These are phyloP conservation scores for Pseudogymnoascus verrucosus DNA, from an alignment of 2,329 filamentous ascomycete genomes.

Conservation along the genomic window DNA sequence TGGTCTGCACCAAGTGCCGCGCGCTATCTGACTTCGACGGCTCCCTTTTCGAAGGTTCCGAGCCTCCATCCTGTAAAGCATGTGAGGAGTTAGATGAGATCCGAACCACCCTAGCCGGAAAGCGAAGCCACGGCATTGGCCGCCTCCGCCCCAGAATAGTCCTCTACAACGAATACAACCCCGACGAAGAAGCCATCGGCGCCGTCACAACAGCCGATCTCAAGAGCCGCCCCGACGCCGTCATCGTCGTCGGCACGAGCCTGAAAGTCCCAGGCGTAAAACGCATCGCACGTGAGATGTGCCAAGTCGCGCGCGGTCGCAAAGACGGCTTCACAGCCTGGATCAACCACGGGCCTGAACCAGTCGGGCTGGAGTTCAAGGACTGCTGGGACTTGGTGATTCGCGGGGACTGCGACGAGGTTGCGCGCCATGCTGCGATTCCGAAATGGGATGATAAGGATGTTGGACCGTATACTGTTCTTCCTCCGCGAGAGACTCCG, in stretches of 20 bases:
- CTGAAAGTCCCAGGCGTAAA: conserved; percentile 91
- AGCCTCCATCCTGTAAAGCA: conserved; percentile 68
- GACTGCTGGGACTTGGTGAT: conserved; percentile 92
- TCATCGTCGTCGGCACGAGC: conserved; percentile 92
- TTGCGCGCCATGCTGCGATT: conserved; percentile 64
- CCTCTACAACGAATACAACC: conserved; percentile 94
- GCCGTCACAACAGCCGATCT: conserved; percentile 82
- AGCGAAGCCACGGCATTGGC: conserved; percentile 89
- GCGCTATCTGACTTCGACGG: conserved; percentile 68
- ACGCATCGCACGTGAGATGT: conserved; percentile 84
- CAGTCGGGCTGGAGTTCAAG: conserved; percentile 74
- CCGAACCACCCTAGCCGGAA: conserved; percentile 67
- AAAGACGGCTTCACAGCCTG: conserved; percentile 83
- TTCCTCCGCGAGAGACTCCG: conserved; percentile 33
- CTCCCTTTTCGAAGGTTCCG: conserved; percentile 73
- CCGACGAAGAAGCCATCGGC: conserved; percentile 92
- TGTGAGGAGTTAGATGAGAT: conserved; percentile 70
- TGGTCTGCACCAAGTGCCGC: conserved; percentile 93
- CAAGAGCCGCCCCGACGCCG: conserved; percentile 75
- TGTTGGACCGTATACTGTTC: conserved; percentile 40
- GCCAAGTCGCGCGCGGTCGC: conserved; percentile 72
- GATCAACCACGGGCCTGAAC: conserved; percentile 86
- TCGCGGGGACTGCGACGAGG: conserved; percentile 76
- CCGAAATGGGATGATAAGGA: conserved; percentile 52
- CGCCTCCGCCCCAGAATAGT: conserved; percentile 87